These are phyloP conservation scores for Aspergillus sp. DNA, from an alignment of 2,329 filamentous ascomycete genomes.

Conservation along the genomic window DNA sequence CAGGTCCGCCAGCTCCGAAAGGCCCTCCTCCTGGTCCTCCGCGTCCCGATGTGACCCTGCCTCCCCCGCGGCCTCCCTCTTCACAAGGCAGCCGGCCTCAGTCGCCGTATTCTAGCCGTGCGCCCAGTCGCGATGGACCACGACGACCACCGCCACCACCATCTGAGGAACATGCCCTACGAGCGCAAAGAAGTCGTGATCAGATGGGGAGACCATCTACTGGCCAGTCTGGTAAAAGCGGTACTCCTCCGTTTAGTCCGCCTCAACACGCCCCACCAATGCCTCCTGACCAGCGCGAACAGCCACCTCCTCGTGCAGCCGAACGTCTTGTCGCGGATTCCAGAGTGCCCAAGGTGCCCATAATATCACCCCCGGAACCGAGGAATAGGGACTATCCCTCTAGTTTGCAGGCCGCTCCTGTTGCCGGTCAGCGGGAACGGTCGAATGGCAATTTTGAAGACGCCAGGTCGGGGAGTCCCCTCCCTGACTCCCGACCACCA, in stretches of 20 bases:
- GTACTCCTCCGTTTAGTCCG: constrained; percentile 34
- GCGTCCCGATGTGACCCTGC: constrained; percentile 26
- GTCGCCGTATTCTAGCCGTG: constrained; percentile 34
- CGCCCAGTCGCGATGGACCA: constrained; percentile 41
- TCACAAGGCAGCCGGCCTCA: constrained; percentile 31
- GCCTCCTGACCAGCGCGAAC: constrained; percentile 26
- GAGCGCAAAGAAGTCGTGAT: constrained; percentile 43
- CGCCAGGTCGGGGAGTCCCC: constrained; percentile 20
- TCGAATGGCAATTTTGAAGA: constrained; percentile 23
- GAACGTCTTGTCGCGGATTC: constrained; percentile 26
- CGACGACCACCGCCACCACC: constrained; percentile 36
- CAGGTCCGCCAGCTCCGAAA: constrained; percentile 21
- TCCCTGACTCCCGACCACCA: constrained; percentile 27
- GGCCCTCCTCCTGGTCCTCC: constrained; percentile 25
- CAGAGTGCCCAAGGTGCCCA: constrained; percentile 18
- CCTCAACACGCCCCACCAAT: constrained; percentile 29
- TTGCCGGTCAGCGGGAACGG: constrained; percentile 14
- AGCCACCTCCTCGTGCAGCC: constrained; percentile 26
- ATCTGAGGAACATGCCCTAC: constrained; percentile 41
- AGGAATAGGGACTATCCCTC: constrained; percentile 26
- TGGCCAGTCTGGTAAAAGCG: constrained; percentile 36
- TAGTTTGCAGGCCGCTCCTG: constrained; percentile 16
- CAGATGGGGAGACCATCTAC: constrained; percentile 42
- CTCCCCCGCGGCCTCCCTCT: constrained; percentile 32
- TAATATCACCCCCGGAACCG: constrained; percentile 23